Evolutionary conservation across 441 rosid species (phyloP), one percentile per base, ranked within the genome.

Genomic region (Gossypium gossypioides): DNA sequence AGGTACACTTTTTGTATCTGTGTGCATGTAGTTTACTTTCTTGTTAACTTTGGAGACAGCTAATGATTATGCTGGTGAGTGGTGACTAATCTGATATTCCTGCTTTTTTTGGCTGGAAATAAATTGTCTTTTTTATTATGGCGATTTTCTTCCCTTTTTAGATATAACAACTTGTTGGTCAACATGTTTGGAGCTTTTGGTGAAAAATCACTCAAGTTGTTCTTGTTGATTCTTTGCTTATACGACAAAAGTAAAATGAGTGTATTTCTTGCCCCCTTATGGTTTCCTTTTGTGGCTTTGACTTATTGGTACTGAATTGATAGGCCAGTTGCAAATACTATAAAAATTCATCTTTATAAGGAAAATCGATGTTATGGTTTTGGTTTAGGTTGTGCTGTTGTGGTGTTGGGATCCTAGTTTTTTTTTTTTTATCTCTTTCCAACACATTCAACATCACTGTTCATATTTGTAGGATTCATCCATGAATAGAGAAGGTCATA

Each of bases 111-210:
- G 27, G 21, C 27, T 68, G 15, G 29, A 29, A 32, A 15, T 42
- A 10, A 55, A 56, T 78, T 22, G 37, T 1, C 18, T 61, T 56
- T 34, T 34, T 34, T 34, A 34, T 34, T 34, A 34, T 34, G 40
- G 40, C 9, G 40, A 34, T 34, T 34, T 44, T 70, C 67, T 78
- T 55, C 66, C 42, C 24, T 12, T 68, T 77, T 50, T 79, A 18
- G 74, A 71, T 66, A 63, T 72, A 60, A 74, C 58, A 7, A 70
- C 68, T 16, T 72, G 42, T 74, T 72, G 63, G 69, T 21, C 24
- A 37, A 34, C 40, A 34, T 34, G 40, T 34, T 52, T 22, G 57
- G 22, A 16, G 12, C 58, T 7, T 7, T 18, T 54, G 58, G 24
- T 7, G 57, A 52, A 34, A 34, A 34, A 34, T 34, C 40, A 34